phyloP scores from a whole-genome alignment of 2,329 filamentous ascomycete genomes.

The Ophiostoma novo-ulmi region DNA sequence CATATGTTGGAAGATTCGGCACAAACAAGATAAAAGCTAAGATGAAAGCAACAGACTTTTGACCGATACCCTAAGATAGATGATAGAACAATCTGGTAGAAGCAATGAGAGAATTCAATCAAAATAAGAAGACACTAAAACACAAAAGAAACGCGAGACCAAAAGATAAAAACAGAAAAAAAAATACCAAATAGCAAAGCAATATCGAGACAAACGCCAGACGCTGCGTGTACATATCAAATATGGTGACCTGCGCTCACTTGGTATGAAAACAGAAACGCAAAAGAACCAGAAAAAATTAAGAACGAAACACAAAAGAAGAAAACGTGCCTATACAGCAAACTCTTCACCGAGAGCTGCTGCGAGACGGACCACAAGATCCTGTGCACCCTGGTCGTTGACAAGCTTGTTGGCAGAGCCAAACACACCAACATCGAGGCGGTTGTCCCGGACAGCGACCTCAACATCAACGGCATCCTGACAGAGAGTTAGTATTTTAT shows the following conservation, averaged over 20 bases:
- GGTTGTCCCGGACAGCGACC: slow-evolving; percentile 23
- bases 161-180: not conserved
- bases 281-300: not conserved
- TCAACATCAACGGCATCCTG: slow-evolving; percentile 30
- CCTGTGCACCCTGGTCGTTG: not conserved
- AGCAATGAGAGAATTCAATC: not conserved
- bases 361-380: slow-evolving; percentile 9
- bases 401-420: slow-evolving; percentile 23
- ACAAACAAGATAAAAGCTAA: not conserved
- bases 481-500: not conserved
- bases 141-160: not conserved
- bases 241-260: too few relatives aligned
- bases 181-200: not conserved
- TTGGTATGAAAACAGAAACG: not conserved
- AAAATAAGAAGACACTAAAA: not conserved
- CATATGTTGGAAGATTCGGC: not conserved
- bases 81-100: not conserved
- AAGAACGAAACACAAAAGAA: not conserved
- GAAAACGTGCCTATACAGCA: not conserved
- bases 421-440: slow-evolving; percentile 29
- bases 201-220: not conserved
- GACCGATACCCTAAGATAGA: not conserved
- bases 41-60: not conserved
- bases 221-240: not conserved
- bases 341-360: not conserved